These are phyloP conservation scores for Acacia confusa DNA, from an alignment of 306 rosid species.

Conservation along the genomic window DNA sequence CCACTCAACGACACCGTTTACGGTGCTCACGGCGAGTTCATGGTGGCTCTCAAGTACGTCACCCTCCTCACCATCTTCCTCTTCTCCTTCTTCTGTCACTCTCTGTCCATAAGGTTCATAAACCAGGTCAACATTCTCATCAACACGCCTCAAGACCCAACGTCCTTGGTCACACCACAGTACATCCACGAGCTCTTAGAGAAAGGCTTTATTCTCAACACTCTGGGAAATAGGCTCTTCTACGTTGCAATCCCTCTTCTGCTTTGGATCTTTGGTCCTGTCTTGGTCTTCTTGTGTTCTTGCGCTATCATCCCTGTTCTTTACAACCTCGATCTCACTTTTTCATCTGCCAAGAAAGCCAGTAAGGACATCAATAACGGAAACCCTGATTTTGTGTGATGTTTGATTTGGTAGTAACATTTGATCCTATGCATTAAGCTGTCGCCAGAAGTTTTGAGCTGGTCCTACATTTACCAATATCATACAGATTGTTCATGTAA, in stretches of 20 bases:
- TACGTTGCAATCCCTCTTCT: constrained; percentile 72
- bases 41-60: constrained; percentile 85
- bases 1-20: constrained; percentile 76
- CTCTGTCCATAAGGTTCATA: constrained; percentile 83
- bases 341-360: constrained; percentile 31
- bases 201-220: constrained; percentile 73
- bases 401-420: neutral
- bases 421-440: too few relatives aligned
- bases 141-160: constrained; percentile 66
- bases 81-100: constrained; percentile 90
- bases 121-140: constrained; percentile 88
- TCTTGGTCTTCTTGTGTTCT: constrained; percentile 73
- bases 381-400: constrained; percentile 34
- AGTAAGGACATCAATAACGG: constrained; percentile 20
- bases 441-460: too few relatives aligned
- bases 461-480: too few relatives aligned
- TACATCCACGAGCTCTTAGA: constrained; percentile 73
- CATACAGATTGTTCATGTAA: too few relatives aligned
- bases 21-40: constrained; percentile 92
- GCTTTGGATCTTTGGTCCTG: constrained; percentile 97
- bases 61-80: constrained; percentile 70
- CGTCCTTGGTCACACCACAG: constrained; percentile 50
- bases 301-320: constrained; percentile 74
- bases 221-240: constrained; percentile 85
- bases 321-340: constrained; percentile 78